A percentile compares a stretch with the other conserved stretches of the same genome.
These are phyloP conservation scores for Gamarada debralockiae DNA, from an alignment of 495 filamentous ascomycete species.

Conservation along the genomic window DNA sequence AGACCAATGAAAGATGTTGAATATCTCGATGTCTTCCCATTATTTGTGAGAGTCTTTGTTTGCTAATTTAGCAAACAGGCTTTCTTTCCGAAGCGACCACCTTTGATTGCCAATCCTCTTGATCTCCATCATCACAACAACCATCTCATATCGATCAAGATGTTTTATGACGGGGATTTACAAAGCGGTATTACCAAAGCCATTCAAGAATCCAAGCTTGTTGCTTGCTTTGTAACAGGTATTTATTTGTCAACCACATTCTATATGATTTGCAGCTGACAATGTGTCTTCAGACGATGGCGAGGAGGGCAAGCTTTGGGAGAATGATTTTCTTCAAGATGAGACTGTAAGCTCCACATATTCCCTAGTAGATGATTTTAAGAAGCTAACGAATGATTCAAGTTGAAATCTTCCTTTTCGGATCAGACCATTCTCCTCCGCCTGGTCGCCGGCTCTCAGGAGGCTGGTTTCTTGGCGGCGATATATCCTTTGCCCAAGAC, in stretches of 20 bases:
- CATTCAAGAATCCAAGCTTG: conserved; percentile 58
- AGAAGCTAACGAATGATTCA: not conserved
- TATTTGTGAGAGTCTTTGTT: not conserved
- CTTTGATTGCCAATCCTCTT: not conserved
- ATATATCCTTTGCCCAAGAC: conserved; percentile 72
- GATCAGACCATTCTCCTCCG: conserved; percentile 62
- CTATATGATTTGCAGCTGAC: conserved; percentile 1
- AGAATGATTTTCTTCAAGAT: conserved; percentile 65
- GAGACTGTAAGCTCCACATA: conserved; percentile 41
- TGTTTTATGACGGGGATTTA: conserved; percentile 79
- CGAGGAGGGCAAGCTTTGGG: conserved; percentile 67
- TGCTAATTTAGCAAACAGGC: conserved; percentile 6
- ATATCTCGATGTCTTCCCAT: not conserved
- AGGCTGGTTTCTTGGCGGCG: conserved; percentile 75
- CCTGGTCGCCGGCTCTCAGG: conserved; percentile 64
- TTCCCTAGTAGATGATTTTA: conserved; percentile 2
- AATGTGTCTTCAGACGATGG: conserved; percentile 49
- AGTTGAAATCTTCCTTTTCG: conserved; percentile 45
- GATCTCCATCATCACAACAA: not conserved
- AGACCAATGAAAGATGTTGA: not conserved
- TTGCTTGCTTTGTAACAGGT: conserved; percentile 66
- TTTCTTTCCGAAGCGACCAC: not conserved
- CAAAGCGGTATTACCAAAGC: conserved; percentile 75
- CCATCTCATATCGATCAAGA: conserved; percentile 26
- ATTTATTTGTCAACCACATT: conserved; percentile 14